These are phyloP conservation scores for Gynandropsis gynandra DNA, from an alignment of 345 rosid species.

Conservation along the genomic window DNA sequence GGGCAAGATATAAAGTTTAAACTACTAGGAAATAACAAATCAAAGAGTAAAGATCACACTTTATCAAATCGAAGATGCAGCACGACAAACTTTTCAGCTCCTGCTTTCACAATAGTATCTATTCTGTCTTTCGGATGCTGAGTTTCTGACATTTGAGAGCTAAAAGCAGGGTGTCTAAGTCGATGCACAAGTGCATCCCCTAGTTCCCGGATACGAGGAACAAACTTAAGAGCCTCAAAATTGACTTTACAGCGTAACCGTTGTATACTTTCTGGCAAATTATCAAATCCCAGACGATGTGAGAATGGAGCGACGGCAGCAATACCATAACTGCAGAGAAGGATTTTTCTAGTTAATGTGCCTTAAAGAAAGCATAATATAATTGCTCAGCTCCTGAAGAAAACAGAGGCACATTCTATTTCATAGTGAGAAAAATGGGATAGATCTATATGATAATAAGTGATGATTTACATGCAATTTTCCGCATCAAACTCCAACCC, in stretches of 20 bases:
- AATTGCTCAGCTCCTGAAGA: background rate
- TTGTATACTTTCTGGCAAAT: constrained; percentile 59
- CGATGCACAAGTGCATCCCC: constrained; percentile 62
- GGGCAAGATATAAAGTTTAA: background rate
- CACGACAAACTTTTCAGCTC: constrained; percentile 68
- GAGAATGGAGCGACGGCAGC: constrained; percentile 96
- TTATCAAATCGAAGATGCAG: constrained; percentile 97
- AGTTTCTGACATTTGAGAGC: constrained; percentile 29
- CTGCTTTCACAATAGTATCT: constrained; percentile 29
- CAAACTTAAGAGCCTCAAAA: constrained; percentile 69
- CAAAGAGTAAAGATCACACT: constrained; percentile 33
- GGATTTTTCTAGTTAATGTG: constrained; percentile 1
- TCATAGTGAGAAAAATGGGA: no score
- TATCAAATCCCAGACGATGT: constrained; percentile 83
- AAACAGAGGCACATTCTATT: background rate
- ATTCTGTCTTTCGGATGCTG: constrained; percentile 30
- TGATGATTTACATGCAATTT: no score
- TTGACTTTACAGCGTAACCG: constrained; percentile 93
- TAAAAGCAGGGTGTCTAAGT: constrained; percentile 43
- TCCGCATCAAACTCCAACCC: no score
- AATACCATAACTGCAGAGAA: constrained; percentile 61
- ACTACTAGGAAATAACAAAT: background rate
- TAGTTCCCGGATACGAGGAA: constrained; percentile 47
- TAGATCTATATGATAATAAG: background rate
- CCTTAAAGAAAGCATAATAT: background rate